Evolutionary conservation across 352 stramenopile species (phyloP).

Genomic region (Phytophthora cryptogea): DNA sequence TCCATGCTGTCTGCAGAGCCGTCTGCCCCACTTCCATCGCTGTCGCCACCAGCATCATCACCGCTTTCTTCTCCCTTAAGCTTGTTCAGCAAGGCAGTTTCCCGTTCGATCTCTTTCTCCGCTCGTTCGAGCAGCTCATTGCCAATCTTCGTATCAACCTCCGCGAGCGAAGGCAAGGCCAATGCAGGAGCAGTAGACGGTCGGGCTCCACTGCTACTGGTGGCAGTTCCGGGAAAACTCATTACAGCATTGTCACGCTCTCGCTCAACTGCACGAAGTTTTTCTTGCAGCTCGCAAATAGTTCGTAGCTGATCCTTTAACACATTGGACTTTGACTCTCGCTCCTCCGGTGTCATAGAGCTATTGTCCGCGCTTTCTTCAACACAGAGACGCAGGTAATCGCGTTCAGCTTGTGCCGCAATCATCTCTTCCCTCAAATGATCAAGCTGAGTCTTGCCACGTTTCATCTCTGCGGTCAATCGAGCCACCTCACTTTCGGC

Average conservation of each 20-base stretch:
- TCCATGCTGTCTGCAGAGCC: slow-evolving; percentile 44
- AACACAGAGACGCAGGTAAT: slow-evolving; percentile 74
- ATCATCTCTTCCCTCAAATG: slow-evolving; percentile 88
- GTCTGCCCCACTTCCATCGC: slow-evolving; percentile 46
- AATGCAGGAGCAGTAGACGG: slow-evolving; percentile 34
- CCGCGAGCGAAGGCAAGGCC: slow-evolving; percentile 41
- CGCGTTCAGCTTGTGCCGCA: slow-evolving; percentile 79
- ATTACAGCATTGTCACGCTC: slow-evolving; percentile 71
- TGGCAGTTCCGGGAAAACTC: slow-evolving; percentile 23
- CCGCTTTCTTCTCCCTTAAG: slow-evolving; percentile 59
- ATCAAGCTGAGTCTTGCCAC: slow-evolving; percentile 76
- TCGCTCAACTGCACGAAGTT: slow-evolving; percentile 61
- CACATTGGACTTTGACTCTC: slow-evolving; percentile 66
- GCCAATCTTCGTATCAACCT: slow-evolving; percentile 59
- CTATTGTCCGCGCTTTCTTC: slow-evolving; percentile 45
- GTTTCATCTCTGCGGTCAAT: slow-evolving; percentile 77
- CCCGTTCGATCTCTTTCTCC: slow-evolving; percentile 79
- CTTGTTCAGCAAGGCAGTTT: slow-evolving; percentile 78
- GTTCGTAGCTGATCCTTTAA: slow-evolving; percentile 81
- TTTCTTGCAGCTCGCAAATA: slow-evolving; percentile 83
- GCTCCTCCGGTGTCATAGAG: slow-evolving; percentile 38
- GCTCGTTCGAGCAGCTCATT: slow-evolving; percentile 68
- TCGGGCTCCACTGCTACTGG: slow-evolving; percentile 12
- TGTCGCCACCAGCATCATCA: slow-evolving; percentile 41
- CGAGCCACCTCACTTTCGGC: slow-evolving; percentile 81